Conservation (phyloP, 129 eudicot genomes). For the Silybum marianum region DNA sequence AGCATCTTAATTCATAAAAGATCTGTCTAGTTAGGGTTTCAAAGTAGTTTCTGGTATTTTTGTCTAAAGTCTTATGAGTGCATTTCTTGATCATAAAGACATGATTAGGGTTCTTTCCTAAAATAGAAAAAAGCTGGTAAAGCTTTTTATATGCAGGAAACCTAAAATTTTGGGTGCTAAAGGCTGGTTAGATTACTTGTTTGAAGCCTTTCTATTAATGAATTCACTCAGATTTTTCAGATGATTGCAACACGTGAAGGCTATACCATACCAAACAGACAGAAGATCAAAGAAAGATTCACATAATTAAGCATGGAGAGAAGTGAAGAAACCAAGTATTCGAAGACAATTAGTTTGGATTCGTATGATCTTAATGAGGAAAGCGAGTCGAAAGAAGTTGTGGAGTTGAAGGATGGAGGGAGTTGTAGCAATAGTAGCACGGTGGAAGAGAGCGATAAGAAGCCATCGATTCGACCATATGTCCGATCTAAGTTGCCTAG, state of each 20-base stretch:
- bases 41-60: slow-evolving; percentile 26
- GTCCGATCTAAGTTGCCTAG: slow-evolving; percentile 79
- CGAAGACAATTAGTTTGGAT: slow-evolving; percentile 39
- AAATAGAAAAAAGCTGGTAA: slow-evolving; percentile 25
- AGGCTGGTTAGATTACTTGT: slow-evolving; percentile 17
- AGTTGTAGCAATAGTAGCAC: slow-evolving; percentile 82
- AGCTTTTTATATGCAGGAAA: slow-evolving; percentile 22
- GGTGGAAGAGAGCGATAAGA: slow-evolving; percentile 69
- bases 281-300: slow-evolving; percentile 7
- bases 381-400: slow-evolving; percentile 35
- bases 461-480: slow-evolving; percentile 75
- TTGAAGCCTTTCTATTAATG: slow-evolving; percentile 6
- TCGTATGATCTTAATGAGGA: slow-evolving; percentile 36
- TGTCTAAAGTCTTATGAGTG: slow-evolving; percentile 29
- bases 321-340: slow-evolving; percentile 50
- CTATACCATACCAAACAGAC: background rate
- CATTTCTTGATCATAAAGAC: slow-evolving; percentile 20
- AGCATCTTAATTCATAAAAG: slow-evolving; percentile 36
- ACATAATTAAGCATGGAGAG: slow-evolving; percentile 41
- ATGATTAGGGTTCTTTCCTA: slow-evolving; percentile 31
- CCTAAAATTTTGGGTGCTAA: slow-evolving; percentile 24
- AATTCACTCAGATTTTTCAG: slow-evolving; percentile 4
- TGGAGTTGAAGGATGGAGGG: slow-evolving; percentile 45
- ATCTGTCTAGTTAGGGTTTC: slow-evolving; percentile 61
- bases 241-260: slow-evolving; percentile 17